These are phyloP conservation scores for Trichoderma hamatum DNA, from an alignment of 2,329 filamentous ascomycete genomes.

Conservation along the genomic window DNA sequence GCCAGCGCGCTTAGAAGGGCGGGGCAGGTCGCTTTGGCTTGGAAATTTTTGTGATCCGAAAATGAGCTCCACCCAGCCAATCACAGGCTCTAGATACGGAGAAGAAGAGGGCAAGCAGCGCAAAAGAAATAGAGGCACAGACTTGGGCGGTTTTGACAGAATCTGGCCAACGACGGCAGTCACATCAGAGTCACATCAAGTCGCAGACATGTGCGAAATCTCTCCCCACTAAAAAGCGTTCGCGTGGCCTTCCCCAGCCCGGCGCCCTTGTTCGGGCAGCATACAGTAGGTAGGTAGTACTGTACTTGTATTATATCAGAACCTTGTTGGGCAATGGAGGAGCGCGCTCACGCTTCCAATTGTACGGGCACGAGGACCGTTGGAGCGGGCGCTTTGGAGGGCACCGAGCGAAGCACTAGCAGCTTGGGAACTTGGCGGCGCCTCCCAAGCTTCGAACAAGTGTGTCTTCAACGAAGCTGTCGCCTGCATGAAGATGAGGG, in stretches of 20 bases:
- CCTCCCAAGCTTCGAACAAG: neutral
- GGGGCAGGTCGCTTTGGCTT: slow-evolving; percentile 9
- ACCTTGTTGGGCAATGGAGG: neutral
- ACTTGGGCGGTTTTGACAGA: neutral
- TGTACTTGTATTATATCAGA: neutral
- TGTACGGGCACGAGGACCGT: slow-evolving; percentile 10
- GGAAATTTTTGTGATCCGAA: slow-evolving; percentile 11
- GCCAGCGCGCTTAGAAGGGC: slow-evolving; percentile 21
- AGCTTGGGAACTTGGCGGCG: neutral
- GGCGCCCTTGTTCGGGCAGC: neutral
- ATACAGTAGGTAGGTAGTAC: neutral
- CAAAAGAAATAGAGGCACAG: neutral
- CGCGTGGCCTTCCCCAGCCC: slow-evolving; percentile 12
- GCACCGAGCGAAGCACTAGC: neutral
- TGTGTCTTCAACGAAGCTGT: slow-evolving; percentile 2
- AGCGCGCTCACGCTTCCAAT: slow-evolving; percentile 6
- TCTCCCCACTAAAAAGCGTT: slow-evolving; percentile 15
- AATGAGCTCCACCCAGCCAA: neutral
- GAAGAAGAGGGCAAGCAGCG: neutral
- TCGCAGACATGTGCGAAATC: neutral
- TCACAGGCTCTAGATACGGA: neutral
- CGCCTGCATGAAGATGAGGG: slow-evolving; percentile 9
- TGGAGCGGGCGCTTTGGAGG: slow-evolving; percentile 5
- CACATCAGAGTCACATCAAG: neutral
- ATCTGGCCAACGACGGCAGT: slow-evolving; percentile 13